Evolutionary conservation across 257 asterid species (phyloP).

Genomic region (Solanum chiquidenum): DNA sequence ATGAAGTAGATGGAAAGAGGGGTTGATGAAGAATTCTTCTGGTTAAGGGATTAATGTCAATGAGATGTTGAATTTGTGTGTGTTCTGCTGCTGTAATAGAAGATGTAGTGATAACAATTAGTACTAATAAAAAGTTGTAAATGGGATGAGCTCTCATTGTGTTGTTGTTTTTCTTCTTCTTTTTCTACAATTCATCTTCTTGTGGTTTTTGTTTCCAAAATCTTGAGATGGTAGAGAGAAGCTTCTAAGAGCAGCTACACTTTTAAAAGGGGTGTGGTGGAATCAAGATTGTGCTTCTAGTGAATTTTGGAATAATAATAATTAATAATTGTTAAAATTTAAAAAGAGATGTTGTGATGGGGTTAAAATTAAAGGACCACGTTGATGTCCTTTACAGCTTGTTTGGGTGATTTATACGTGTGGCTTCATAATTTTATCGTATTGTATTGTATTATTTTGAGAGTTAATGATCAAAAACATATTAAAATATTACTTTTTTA

Average conservation of each 20-base stretch:
- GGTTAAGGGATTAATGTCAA: background rate
- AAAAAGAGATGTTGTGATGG: background rate
- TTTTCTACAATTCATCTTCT: background rate
- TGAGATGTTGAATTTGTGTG: conserved; percentile 7
- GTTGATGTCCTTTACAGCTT: background rate
- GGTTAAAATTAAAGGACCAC: background rate
- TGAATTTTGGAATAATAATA: background rate
- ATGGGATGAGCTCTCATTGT: conserved; percentile 17
- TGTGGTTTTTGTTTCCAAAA: background rate
- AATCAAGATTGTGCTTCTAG: background rate
- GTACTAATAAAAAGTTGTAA: conserved; percentile 14
- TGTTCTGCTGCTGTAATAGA: background rate
- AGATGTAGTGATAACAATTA: background rate
- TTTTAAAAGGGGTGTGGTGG: background rate
- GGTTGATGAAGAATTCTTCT: conserved; percentile 95
- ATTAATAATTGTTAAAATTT: background rate
- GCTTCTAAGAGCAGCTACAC: background rate
- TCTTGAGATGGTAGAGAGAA: background rate
- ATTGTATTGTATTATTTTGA: rapidly evolving
- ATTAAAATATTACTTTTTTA: background rate
- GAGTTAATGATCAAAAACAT: background rate
- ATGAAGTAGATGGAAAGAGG: conserved; percentile 37
- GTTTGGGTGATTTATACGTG: background rate
- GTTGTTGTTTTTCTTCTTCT: background rate
- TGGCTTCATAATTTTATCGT: background rate